Base-by-base conservation (phyloP, 805 yeast genomes). In the Lachancea lanzarotensis region DNA sequence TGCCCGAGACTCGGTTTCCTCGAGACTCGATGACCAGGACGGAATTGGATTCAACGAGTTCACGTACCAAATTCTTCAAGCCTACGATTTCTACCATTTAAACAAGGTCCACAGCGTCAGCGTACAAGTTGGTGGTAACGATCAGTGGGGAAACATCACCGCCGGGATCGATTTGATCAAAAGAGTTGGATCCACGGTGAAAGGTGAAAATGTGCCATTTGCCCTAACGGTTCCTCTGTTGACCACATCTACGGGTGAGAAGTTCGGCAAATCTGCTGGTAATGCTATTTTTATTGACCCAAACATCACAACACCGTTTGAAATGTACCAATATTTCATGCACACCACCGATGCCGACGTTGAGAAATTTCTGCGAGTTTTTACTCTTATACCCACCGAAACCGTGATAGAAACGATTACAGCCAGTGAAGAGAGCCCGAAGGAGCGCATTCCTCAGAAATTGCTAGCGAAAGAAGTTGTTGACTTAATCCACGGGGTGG, bases 101-200 rank as follows among this genome's bases (percentile, higher is more conserved):
- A 79, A 78, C 68, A 73, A 73, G 32, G 61, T 75, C 13, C 65
- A 76, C 31, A 64, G 70, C 3, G 90, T 90, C 35, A 71, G 73
- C 35, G 65, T 89, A 12, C 98, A 93, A 67, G 81, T 85, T 30
- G 98, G 98, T 19, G 98, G 98, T 5, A 89, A 85, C 59, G 98
- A 93, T 62, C 98, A 93, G 65, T 93, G 96, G 89, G 98, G 98
- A 1, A 93, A 93, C 57, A 93, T 93, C 47, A 87, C 95, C 1
- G 97, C 98, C 0, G 98, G 98, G 0, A 76, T 86, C 33, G 98
- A 93, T 56, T 71, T 93, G 46, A 88, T 90, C 33, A 71, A 82
- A 1, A 69, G 95, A 50, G 60, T 85, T 22, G 63, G 53, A 54
- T 62, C 53, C 11, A 52, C 50, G 45, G 63, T 52, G 12, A 52